Conservation (phyloP, 1,139 yeast genomes). For the Pichia sp. region DNA sequence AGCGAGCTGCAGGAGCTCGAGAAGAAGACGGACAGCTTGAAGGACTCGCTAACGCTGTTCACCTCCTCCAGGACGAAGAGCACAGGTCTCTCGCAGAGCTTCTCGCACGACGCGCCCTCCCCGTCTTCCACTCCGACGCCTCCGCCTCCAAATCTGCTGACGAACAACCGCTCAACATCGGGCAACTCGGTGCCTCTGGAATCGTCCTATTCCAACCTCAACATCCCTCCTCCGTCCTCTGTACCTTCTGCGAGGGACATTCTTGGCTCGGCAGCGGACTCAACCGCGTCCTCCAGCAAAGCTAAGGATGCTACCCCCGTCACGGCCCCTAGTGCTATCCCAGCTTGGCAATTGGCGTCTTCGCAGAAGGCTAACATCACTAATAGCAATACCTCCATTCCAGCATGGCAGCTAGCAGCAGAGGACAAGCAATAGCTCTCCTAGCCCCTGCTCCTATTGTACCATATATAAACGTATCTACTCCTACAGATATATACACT, state of each 20-base stretch:
- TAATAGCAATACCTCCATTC: constrained; percentile 18
- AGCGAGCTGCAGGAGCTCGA: constrained; percentile 29
- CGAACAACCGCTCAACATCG: constrained; percentile 21
- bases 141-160: constrained; percentile 24
- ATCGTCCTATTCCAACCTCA: constrained; percentile 20
- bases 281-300: not conserved
- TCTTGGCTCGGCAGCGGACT: constrained; percentile 12
- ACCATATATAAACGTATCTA: too few relatives aligned
- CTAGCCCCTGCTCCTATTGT: too few relatives aligned
- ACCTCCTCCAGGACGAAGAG: not conserved
- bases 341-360: constrained; percentile 34
- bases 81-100: not conserved
- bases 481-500: not conserved
- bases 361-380: constrained; percentile 16
- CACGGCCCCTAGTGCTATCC: constrained; percentile 19
- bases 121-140: constrained; percentile 11
- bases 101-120: not conserved
- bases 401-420: constrained; percentile 32
- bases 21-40: constrained; percentile 18
- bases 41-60: not conserved
- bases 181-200: not conserved
- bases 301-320: not conserved
- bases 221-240: constrained; percentile 33
- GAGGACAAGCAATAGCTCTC: constrained; percentile 7
- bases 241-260: constrained; percentile 34